Conservation (phyloP, 2,329 filamentous ascomycete genomes). For the Pestalotiopsis sp. region DNA sequence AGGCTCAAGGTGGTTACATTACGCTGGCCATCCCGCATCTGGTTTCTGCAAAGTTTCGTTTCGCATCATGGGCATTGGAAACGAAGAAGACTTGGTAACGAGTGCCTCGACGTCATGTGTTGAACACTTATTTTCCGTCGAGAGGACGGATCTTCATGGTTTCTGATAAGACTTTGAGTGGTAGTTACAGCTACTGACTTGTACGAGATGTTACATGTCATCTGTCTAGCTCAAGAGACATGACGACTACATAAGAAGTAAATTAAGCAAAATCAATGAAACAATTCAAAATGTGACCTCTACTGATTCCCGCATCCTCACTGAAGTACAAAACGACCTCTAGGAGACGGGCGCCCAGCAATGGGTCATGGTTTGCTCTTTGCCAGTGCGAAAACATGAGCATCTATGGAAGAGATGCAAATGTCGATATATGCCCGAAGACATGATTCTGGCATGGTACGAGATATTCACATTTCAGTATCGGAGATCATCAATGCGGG, state of each 20-base stretch:
- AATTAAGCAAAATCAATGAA: neutral
- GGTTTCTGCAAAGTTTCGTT: neutral
- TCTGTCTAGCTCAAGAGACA: neutral
- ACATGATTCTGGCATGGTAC: conserved; percentile 14
- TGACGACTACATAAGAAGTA: neutral
- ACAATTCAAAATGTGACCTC: conserved; percentile 51
- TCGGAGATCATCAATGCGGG: neutral
- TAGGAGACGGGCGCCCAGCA: conserved; percentile 61
- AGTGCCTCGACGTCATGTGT: neutral
- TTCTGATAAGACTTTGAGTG: neutral
- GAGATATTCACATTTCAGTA: neutral
- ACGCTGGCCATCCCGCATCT: neutral
- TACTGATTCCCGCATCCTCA: conserved; percentile 62
- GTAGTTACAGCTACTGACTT: neutral
- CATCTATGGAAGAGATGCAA: conserved; percentile 47
- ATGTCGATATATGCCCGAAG: conserved; percentile 41
- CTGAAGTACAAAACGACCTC: conserved; percentile 57
- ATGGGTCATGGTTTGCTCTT: conserved; percentile 51
- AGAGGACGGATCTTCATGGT: neutral
- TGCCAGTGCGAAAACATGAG: conserved; percentile 62
- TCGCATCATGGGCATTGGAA: neutral
- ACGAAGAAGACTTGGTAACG: neutral
- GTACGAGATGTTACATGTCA: neutral
- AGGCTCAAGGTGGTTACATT: neutral
- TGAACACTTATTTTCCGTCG: neutral